Base-by-base conservation (phyloP, 2,329 filamentous ascomycete species). In the Atkinsonella hypoxylon region DNA sequence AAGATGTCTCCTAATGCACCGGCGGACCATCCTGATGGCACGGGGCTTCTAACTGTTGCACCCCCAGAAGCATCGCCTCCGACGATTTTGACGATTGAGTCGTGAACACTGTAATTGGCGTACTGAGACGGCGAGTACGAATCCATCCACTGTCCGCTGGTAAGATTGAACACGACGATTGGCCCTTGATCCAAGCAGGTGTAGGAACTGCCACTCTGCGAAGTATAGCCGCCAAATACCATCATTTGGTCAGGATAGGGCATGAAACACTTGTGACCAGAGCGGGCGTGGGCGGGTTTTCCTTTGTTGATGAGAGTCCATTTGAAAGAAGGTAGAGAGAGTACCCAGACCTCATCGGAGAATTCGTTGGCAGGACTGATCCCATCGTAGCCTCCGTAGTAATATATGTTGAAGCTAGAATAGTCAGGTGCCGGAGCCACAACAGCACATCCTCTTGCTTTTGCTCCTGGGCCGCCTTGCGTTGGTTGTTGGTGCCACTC, bases 221-320 rank as follows among this genome's bases (percentile, higher is more conserved):
- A 42, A 1, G 68, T 65, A 55, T 79, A 84, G 11, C 88, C 88
- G 26, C 88, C 88, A 13, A 91, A 72, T 8, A 84, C 75, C 54
- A 93, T 73, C 82, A 94, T 89, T 64, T 91, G 87, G 52, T 84
- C 82, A 15, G 89, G 83, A 67, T 88, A 91, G 1, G 79, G 78
- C 58, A 79, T 78, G 57, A 89, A 79, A 66, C 87, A 93, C 38
- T 81, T 80, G 62, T 91, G 87, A 0, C 87, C 87, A 1, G 82
- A 79, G 49, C 88, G 78, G 3, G 72, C 83, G 67, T 66, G 85
- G 62, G 44, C 70, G 49, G 49, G 59, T 55, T 62, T 78, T 62
- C 75, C 74, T 0, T 67, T 59, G 17, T 64, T 65, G 18, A 79
- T 61, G 57, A 70, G 69, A 49, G 84, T 84, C 88, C 88, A 93